Conservation (phyloP, 139 green algal genomes). For the Diplosphaera chodatii region DNA sequence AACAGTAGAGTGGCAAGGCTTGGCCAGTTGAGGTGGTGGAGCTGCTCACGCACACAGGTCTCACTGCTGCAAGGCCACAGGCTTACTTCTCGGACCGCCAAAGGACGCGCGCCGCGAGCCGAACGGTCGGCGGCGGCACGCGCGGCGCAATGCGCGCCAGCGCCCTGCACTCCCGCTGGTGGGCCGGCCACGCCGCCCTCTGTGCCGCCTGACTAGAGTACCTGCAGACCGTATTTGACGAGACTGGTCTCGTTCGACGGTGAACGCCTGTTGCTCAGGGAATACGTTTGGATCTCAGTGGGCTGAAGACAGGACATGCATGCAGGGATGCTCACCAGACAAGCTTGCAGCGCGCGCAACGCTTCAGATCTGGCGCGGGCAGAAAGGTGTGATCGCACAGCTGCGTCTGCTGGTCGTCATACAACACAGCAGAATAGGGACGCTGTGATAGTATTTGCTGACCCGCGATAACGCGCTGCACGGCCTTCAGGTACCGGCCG, state of each 20-base stretch:
- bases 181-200: slow-evolving; percentile 43
- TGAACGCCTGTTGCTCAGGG: too few species aligned
- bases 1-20: too few species aligned
- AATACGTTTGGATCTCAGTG: too few species aligned
- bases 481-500: slow-evolving; percentile 38
- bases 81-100: slow-evolving; percentile 38
- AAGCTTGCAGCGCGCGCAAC: slow-evolving; percentile 39
- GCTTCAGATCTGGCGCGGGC: slow-evolving; percentile 12
- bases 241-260: too few species aligned
- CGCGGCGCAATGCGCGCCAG: slow-evolving; percentile 31
- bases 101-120: slow-evolving; percentile 43
- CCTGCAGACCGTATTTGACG: too few species aligned
- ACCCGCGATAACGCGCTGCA: slow-evolving; percentile 9
- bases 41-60: too few species aligned
- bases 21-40: too few species aligned
- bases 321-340: slow-evolving; percentile 3
- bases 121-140: slow-evolving; percentile 49
- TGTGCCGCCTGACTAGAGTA: slow-evolving; percentile 54
- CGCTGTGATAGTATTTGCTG: slow-evolving; percentile 20
- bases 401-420: slow-evolving; percentile 18
- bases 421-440: slow-evolving; percentile 32
- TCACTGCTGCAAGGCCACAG: too few species aligned
- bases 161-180: slow-evolving; percentile 54
- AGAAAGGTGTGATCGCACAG: slow-evolving; percentile 42
- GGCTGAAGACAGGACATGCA: too few species aligned